A percentile compares a stretch with the other conserved stretches of the same genome.
phyloP scores from a whole-genome alignment of 352 stramenopile genomes.

The Globisporangium nodosum region DNA sequence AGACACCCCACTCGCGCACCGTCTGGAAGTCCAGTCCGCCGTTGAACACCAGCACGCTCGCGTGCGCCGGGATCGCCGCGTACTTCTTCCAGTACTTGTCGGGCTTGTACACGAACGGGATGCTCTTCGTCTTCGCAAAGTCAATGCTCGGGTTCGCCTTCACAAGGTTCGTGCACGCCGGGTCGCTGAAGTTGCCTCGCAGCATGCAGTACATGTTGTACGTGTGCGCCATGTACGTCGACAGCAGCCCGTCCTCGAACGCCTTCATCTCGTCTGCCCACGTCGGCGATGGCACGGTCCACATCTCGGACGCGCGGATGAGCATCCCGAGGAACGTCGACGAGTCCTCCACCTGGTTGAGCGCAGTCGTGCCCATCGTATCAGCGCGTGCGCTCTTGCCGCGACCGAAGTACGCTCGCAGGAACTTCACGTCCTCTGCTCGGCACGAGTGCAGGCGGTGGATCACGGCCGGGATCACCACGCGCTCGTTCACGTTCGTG shows the following conservation, averaged over 20 bases:
- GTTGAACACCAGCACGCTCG: constrained; percentile 29
- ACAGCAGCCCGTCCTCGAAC: constrained; percentile 6
- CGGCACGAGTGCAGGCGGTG: background rate
- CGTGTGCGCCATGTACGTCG: background rate
- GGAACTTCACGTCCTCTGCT: constrained; percentile 2
- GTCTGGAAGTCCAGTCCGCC: constrained; percentile 27
- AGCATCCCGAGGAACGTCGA: constrained; percentile 10
- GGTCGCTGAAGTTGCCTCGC: constrained; percentile 5
- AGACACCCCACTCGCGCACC: constrained; percentile 11
- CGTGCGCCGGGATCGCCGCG: constrained; percentile 14
- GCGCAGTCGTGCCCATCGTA: background rate
- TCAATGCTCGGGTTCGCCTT: background rate
- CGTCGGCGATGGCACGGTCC: constrained; percentile 11
- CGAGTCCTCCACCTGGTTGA: constrained; percentile 3
- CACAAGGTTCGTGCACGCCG: constrained; percentile 8
- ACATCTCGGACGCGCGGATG: constrained; percentile 14
- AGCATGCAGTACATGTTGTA: constrained; percentile 14
- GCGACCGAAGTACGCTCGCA: background rate
- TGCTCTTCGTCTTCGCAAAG: background rate
- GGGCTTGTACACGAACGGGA: constrained; percentile 20
- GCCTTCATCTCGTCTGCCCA: constrained; percentile 4
- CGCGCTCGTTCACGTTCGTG: background rate
- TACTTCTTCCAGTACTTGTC: constrained; percentile 28
- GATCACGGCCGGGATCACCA: constrained; percentile 6
- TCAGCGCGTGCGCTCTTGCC: background rate